These are phyloP conservation scores for Tetrahymena thermophila DNA, from an alignment of 73 alveolate genomes.

Conservation along the genomic window DNA sequence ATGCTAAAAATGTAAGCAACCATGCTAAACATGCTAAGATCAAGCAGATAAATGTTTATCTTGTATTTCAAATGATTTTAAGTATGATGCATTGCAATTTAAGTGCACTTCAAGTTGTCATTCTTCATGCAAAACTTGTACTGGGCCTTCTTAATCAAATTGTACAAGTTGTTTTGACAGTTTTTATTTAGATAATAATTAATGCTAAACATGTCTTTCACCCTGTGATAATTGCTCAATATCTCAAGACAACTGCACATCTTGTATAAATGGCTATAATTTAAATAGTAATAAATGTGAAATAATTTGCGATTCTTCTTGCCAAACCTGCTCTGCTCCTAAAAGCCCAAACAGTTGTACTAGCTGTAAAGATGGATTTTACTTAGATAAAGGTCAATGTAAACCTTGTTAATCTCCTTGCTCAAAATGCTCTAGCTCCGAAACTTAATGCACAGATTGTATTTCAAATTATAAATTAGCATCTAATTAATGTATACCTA, in stretches of 20 bases:
- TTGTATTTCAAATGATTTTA: background rate
- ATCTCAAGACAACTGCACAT: background rate
- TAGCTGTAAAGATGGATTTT: background rate
- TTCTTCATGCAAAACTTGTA: background rate
- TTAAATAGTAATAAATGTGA: background rate
- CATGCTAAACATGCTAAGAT: background rate
- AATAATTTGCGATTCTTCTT: background rate
- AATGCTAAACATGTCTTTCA: background rate
- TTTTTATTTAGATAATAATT: background rate
- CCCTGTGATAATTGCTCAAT: background rate
- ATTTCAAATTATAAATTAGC: background rate
- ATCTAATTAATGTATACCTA: background rate
- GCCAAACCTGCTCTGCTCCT: background rate
- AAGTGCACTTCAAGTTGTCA: background rate
- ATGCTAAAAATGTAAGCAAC: background rate
- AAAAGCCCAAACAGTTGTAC: background rate
- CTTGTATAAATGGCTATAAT: background rate
- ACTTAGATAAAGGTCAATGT: background rate
- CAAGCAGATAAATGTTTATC: background rate
- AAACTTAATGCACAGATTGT: background rate
- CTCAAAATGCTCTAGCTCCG: background rate
- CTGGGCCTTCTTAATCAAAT: background rate
- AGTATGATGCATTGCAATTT: background rate
- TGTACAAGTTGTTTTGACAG: background rate
- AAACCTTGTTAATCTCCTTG: background rate